Conservation (phyloP, 2,329 filamentous ascomycete species). For the Sporothrix brunneoviolacea region DNA sequence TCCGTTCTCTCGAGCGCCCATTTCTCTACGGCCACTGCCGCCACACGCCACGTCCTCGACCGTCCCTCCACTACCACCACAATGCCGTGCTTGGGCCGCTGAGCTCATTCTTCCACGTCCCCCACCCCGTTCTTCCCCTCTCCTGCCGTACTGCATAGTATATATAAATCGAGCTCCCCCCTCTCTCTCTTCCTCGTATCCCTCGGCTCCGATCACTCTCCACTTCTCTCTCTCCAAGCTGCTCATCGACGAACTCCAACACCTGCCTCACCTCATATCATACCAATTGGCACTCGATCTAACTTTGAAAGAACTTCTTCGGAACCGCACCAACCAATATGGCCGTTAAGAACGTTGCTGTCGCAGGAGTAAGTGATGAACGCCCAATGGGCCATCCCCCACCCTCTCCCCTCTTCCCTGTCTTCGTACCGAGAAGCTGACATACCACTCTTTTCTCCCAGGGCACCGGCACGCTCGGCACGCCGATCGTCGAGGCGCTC, state of each 20-base stretch:
- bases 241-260: too few relatives aligned
- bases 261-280: not conserved
- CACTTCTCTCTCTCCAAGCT: too few relatives aligned
- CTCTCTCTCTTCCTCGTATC: not conserved
- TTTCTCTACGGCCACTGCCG: too few relatives aligned
- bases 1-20: not conserved
- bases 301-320: slow-evolving; percentile 4
- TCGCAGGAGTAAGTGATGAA: slow-evolving; percentile 29
- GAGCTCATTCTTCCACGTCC: not conserved
- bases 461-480: slow-evolving; percentile 30
- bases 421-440: not conserved
- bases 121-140: not conserved
- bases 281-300: not conserved
- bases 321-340: slow-evolving; percentile 13
- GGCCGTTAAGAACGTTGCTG: slow-evolving; percentile 29
- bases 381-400: too few relatives aligned
- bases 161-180: not conserved
- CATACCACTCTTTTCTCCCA: slow-evolving; percentile 8
- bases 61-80: not conserved
- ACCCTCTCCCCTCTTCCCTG: not conserved
- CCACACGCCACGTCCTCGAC: too few relatives aligned
- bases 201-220: not conserved
- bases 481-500: slow-evolving; percentile 25
- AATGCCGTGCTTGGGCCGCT: slow-evolving; percentile 2
- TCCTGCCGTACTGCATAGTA: not conserved